phyloP scores from a whole-genome alignment of 352 stramenopile genomes.

The Phytophthora pluvialis region DNA sequence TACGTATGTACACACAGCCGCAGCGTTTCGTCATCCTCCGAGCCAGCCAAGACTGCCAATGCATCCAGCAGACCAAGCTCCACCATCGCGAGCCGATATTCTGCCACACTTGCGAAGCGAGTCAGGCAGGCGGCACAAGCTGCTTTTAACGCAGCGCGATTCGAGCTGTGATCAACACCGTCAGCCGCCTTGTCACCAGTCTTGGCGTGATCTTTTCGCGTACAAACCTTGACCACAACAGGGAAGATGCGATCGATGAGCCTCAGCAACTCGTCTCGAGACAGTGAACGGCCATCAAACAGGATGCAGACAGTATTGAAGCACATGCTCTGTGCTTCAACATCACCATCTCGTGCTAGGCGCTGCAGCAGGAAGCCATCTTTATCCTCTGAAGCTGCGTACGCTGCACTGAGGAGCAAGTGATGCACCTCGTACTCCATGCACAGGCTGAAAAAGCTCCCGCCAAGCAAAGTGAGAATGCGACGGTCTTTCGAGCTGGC shows the following conservation, averaged over 20 bases:
- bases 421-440: conserved; percentile 66
- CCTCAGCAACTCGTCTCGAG: conserved; percentile 39
- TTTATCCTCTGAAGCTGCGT: conserved; percentile 29
- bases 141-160: conserved; percentile 37
- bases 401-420: conserved; percentile 40
- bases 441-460: conserved; percentile 71
- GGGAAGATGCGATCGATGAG: conserved; percentile 55
- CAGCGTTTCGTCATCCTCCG: conserved; percentile 59
- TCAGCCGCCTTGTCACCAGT: neutral
- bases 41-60: conserved; percentile 56
- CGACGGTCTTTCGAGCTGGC: conserved; percentile 17
- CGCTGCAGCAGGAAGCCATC: conserved; percentile 40
- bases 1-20: conserved; percentile 74
- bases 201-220: neutral
- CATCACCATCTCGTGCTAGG: conserved; percentile 42
- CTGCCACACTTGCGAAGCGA: conserved; percentile 63
- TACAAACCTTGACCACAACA: conserved; percentile 52
- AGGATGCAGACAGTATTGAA: conserved; percentile 73
- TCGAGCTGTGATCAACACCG: neutral
- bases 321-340: conserved; percentile 53
- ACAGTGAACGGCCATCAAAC: conserved; percentile 63
- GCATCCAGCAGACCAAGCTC: conserved; percentile 54
- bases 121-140: conserved; percentile 72
- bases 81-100: conserved; percentile 61
- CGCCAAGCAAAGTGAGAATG: conserved; percentile 50